A percentile compares a stretch with the other conserved stretches of the same genome.
Evolutionary conservation across 2,329 filamentous ascomycete genomes (phyloP).

Genomic region (Penicillium oxalicum): DNA sequence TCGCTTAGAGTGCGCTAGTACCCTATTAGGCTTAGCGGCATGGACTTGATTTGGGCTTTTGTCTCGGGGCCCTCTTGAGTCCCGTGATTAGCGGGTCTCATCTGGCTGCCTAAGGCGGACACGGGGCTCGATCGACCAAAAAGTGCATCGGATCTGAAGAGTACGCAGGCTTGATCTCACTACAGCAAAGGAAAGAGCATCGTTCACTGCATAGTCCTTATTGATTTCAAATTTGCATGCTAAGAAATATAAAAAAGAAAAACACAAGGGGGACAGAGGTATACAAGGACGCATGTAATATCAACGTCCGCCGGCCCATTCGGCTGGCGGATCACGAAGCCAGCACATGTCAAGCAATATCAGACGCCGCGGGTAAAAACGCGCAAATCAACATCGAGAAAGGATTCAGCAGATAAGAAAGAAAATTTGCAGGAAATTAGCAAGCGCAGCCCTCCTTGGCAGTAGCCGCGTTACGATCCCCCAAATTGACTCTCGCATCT

Average conservation of each 20-base stretch:
- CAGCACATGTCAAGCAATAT: no score
- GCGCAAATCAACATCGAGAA: conserved; percentile 8
- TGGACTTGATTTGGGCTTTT: conserved; percentile 15
- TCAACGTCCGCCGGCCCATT: no score
- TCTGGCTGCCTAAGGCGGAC: background rate
- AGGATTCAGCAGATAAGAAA: background rate
- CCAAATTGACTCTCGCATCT: conserved; percentile 71
- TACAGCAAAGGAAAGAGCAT: no score
- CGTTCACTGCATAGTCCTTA: no score
- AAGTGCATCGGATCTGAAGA: no score
- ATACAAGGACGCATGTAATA: conserved; percentile 3
- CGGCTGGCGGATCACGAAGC: no score
- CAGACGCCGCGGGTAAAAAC: conserved; percentile 16
- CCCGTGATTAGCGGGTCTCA: conserved; percentile 18
- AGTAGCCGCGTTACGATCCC: conserved; percentile 64
- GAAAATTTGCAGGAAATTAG: conserved; percentile 38
- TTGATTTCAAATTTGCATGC: no score
- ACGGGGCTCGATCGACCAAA: no score
- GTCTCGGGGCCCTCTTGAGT: conserved; percentile 20
- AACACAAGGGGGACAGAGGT: conserved; percentile 5
- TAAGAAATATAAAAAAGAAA: background rate
- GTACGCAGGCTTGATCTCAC: no score
- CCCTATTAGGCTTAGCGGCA: conserved; percentile 18
- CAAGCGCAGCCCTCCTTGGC: conserved; percentile 90
- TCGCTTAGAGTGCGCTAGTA: conserved; percentile 31